Percentiles rank a stretch among this genome's conserved stretches.
phyloP scores from a whole-genome alignment of 1,284 basidiomycete species.

The Ganoderma sinense region DNA sequence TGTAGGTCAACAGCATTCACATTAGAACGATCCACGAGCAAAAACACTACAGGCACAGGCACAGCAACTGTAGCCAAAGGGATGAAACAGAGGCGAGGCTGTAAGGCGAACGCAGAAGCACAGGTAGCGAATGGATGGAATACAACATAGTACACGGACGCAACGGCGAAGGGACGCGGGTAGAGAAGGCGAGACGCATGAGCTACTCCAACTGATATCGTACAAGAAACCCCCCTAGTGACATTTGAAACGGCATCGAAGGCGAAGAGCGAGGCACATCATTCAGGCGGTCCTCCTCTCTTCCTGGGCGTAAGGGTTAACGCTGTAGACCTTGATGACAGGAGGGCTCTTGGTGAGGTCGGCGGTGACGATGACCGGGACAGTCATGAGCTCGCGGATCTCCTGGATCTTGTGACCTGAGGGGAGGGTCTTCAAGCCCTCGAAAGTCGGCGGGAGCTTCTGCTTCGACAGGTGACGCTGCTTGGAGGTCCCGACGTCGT shows the following conservation, averaged over 20 bases:
- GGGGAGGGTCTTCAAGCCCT: conserved; percentile 76
- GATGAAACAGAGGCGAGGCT: background rate
- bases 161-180: background rate
- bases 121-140: background rate
- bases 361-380: conserved; percentile 92
- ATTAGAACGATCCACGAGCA: conserved; percentile 30
- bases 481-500: conserved; percentile 66
- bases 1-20: conserved; percentile 23
- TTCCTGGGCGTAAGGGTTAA: conserved; percentile 79
- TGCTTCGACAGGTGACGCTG: conserved; percentile 82
- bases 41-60: conserved; percentile 23
- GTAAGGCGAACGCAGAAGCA: conserved; percentile 12
- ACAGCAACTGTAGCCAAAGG: conserved; percentile 7
- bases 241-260: conserved; percentile 12
- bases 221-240: conserved; percentile 27
- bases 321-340: conserved; percentile 92
- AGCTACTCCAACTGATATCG: conserved; percentile 28
- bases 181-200: conserved; percentile 12
- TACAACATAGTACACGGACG: conserved; percentile 18
- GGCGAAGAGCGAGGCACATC: conserved; percentile 7
- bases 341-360: conserved; percentile 95
- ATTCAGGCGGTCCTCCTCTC: conserved; percentile 45
- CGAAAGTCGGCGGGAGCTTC: conserved; percentile 77
- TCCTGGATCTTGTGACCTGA: conserved; percentile 93
- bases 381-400: conserved; percentile 88